Base-by-base conservation (phyloP, 73 alveolate genomes). In the Symbiodinium natans region DNA sequence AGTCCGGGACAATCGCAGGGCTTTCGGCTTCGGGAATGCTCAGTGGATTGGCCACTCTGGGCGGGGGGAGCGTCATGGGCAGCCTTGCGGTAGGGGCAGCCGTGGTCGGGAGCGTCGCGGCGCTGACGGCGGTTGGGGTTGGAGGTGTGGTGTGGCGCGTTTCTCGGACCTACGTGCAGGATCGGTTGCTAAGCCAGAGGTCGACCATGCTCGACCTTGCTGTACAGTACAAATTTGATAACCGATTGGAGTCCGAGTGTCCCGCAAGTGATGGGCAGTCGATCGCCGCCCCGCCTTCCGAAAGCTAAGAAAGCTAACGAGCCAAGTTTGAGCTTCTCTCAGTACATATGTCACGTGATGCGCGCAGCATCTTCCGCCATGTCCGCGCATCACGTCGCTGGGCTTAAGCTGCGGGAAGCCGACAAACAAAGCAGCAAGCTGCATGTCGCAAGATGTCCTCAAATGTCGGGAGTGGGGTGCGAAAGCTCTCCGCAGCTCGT, bases 201-300 rank as follows among this genome's bases (percentile, higher is more conserved):
- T 63, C 80, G 31, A 63, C 40, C 80, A 63, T 63, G 80, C 33
- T 63, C 33, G 80, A 63, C 80, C 80, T 63, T 23, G 40, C 80
- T 63, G 80, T 63, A 63, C 80, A 63, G 80, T 63, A 63, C 80
- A 63, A 63, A n/a, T 63, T 63, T 63, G 80, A 63, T 23, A 63
- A 29, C 80, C 80, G 80, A 63, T 63, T 63, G 80, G 36, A 63
- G 80, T 15, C 80, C 38, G 80, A 63, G 80, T 23, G 21, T 29
- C 80, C 80, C 40, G 38, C 80, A n/a, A 63, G 38, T 27, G 80
- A 29, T 63, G 77, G 15, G 36, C 80, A 63, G 36, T 19, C 40
- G 80, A 23, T 29, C 9, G 29, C 80, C 19, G 5, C 36, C 13
- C 17, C 36, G 36, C 40, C 80, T 63, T 63, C 80, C 19, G 80